phyloP scores from a whole-genome alignment of 345 rosid species.

The Punica granatum region DNA sequence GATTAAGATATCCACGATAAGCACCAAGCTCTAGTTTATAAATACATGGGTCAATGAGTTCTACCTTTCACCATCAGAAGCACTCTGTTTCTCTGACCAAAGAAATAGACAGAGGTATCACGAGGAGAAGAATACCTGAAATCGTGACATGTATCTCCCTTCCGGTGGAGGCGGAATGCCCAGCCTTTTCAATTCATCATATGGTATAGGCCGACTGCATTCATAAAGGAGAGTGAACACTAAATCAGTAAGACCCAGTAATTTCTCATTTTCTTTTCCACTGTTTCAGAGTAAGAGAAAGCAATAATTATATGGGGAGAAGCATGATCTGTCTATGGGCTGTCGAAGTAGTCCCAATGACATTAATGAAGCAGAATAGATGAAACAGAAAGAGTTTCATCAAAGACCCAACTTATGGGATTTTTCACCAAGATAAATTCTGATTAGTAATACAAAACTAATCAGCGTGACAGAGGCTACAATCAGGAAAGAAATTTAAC shows the following conservation, averaged over 20 bases:
- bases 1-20: background rate
- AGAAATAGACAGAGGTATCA: background rate
- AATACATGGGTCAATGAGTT: background rate
- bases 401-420: background rate
- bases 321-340: background rate
- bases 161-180: constrained; percentile 93
- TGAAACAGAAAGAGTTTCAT: too few relatives aligned
- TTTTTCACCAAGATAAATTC: background rate
- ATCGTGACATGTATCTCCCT: constrained; percentile 76
- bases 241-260: constrained; percentile 10
- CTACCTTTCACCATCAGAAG: background rate
- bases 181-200: constrained; percentile 71
- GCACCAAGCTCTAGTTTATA: background rate
- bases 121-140: constrained; percentile 35
- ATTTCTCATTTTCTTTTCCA: background rate
- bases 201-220: constrained; percentile 70
- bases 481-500: background rate
- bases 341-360: background rate
- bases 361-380: background rate
- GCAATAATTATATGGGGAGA: background rate
- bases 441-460: background rate
- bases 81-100: background rate
- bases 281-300: background rate
- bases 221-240: constrained; percentile 2
- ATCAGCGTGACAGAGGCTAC: background rate